Evolutionary conservation across 2,329 filamentous ascomycete genomes (phyloP).

Genomic region (Colletotrichum destructivum): DNA sequence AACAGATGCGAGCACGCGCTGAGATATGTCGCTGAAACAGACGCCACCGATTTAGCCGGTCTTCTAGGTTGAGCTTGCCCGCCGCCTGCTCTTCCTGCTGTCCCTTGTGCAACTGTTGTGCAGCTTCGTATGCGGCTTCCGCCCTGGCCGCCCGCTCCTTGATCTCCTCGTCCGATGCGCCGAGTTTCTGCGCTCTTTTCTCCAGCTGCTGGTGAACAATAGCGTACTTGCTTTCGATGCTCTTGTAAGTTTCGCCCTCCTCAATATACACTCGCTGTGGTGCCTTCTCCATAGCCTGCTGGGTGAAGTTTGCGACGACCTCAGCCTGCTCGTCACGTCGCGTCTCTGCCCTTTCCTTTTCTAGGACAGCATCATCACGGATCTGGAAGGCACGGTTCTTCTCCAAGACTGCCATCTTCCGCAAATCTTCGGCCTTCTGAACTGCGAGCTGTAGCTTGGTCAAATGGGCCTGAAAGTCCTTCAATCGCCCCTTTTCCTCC

Average conservation of each 20-base stretch:
- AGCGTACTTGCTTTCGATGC: constrained; percentile 68
- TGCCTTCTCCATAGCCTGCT: constrained; percentile 68
- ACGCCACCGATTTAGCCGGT: constrained; percentile 83
- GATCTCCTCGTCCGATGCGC: constrained; percentile 77
- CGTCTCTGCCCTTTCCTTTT: constrained; percentile 61
- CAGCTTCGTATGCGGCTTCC: constrained; percentile 56
- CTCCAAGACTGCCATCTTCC: constrained; percentile 68
- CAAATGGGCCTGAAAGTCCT: constrained; percentile 52
- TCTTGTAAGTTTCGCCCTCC: constrained; percentile 73
- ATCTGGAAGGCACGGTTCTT: constrained; percentile 74
- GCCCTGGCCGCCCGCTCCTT: constrained; percentile 62
- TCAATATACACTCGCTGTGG: constrained; percentile 73
- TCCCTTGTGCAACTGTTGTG: constrained; percentile 57
- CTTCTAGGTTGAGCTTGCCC: constrained; percentile 73
- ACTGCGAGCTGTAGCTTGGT: constrained; percentile 70
- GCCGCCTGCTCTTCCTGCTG: constrained; percentile 59
- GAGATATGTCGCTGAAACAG: constrained; percentile 89
- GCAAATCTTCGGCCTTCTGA: constrained; percentile 62
- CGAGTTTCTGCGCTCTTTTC: constrained; percentile 69
- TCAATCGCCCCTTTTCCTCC: constrained; percentile 54
- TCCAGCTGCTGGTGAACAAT: constrained; percentile 72
- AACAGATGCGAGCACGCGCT: constrained; percentile 86
- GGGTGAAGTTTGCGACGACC: constrained; percentile 67
- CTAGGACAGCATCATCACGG: constrained; percentile 63
- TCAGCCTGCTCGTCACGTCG: constrained; percentile 63